Percentiles rank a stretch among this genome's conserved stretches.
phyloP scores from a whole-genome alignment of 192 early-diverging fungal species.

The Podila epicladia region DNA sequence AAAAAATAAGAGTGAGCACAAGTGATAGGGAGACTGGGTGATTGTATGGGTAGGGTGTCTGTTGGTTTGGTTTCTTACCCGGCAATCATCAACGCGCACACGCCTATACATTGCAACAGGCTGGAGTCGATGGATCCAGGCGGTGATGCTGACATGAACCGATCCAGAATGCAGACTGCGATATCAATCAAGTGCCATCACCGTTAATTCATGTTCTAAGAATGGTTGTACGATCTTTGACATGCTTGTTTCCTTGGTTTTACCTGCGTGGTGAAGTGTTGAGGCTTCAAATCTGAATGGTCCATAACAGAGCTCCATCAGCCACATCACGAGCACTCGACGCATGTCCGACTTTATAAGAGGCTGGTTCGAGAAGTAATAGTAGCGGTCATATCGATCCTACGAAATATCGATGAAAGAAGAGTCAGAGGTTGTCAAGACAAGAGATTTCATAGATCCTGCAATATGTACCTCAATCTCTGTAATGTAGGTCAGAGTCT shows the following conservation, averaged over 20 bases:
- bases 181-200: background rate
- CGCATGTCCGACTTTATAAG: constrained; percentile 2
- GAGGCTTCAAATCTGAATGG: constrained; percentile 3
- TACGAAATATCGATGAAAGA: background rate
- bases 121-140: background rate
- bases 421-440: background rate
- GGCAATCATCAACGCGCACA: constrained; percentile 42
- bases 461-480: constrained; percentile 23
- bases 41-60: background rate
- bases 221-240: too few species aligned
- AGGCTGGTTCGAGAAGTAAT: constrained; percentile 13
- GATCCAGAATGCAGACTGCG: constrained; percentile 36
- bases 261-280: constrained; percentile 37
- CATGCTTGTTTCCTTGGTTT: background rate
- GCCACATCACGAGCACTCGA: constrained; percentile 20
- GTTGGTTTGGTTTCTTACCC: constrained; percentile 15
- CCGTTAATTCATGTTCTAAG: background rate
- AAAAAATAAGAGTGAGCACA: background rate
- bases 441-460: background rate
- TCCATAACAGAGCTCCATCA: constrained; percentile 28
- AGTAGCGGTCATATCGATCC: constrained; percentile 32
- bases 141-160: constrained; percentile 7
- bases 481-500: constrained; percentile 30
- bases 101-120: constrained; percentile 24
- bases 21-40: background rate